Evolutionary conservation across 306 rosid genomes (phyloP).

Genomic region (Biancaea sappan): DNA sequence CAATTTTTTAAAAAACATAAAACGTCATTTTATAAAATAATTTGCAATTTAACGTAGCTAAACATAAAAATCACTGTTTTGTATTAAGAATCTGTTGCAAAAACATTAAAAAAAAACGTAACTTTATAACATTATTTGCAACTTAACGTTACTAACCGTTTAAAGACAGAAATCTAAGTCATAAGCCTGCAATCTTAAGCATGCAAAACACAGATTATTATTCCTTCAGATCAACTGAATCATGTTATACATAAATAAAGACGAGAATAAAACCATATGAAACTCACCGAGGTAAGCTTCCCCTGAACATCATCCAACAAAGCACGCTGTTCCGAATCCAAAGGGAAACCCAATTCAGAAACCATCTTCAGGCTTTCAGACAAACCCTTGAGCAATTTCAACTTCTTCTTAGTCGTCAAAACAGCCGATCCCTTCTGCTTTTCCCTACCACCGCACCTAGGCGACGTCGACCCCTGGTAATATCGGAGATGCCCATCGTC

Average conservation of each 20-base stretch:
- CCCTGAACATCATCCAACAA: slow-evolving; percentile 42
- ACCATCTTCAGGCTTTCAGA: slow-evolving; percentile 36
- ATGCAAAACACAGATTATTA: neutral
- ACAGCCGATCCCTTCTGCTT: slow-evolving; percentile 42
- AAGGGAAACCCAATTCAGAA: slow-evolving; percentile 43
- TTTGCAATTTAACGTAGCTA: too few species aligned
- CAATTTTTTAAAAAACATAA: too few species aligned
- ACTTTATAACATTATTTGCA: neutral
- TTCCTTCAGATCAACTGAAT: neutral
- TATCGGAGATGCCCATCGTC: slow-evolving; percentile 63
- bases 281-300: slow-evolving; percentile 53
- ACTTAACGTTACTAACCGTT: neutral
- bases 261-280: neutral
- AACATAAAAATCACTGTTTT: too few species aligned
- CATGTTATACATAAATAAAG: neutral
- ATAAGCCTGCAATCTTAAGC: neutral
- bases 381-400: slow-evolving; percentile 62
- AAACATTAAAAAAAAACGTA: neutral
- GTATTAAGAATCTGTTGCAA: too few species aligned
- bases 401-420: slow-evolving; percentile 51
- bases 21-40: too few species aligned
- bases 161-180: neutral
- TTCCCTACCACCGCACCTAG: slow-evolving; percentile 41
- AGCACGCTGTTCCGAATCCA: slow-evolving; percentile 35
- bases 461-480: slow-evolving; percentile 35